Conservation (phyloP, 164 flowering plant species). For the Houttuynia cordata region DNA sequence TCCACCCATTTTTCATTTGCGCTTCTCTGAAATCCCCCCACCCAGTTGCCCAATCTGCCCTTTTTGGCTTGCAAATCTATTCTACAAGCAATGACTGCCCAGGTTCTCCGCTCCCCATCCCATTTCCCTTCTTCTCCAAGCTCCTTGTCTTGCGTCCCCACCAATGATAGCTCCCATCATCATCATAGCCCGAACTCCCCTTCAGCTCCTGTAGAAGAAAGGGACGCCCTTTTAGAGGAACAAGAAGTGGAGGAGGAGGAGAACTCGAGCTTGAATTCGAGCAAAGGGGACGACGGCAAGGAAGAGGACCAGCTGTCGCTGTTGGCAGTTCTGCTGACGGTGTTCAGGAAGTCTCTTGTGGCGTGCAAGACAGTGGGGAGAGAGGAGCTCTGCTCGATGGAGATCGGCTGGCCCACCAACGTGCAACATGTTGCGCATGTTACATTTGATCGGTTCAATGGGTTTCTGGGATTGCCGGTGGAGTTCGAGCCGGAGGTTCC, state of each 20-base stretch:
- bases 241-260: conserved; percentile 4
- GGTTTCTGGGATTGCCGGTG: conserved; percentile 86
- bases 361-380: conserved; percentile 43
- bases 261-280: neutral
- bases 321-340: conserved; percentile 53
- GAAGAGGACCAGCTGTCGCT: conserved; percentile 46
- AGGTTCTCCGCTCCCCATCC: conserved; percentile 36
- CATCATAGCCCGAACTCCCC: conserved; percentile 9
- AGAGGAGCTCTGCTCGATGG: conserved; percentile 46
- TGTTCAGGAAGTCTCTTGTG: conserved; percentile 57
- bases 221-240: neutral
- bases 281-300: conserved; percentile 10
- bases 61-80: too few species aligned
- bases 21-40: neutral
- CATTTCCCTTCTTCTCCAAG: conserved; percentile 32
- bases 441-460: conserved; percentile 88
- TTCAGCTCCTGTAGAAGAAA: conserved; percentile 10
- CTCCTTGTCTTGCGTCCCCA: conserved; percentile 14
- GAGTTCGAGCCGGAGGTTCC: conserved; percentile 90
- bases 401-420: conserved; percentile 83
- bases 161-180: conserved; percentile 11
- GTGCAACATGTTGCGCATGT: conserved; percentile 92
- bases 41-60: too few species aligned
- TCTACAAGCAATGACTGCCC: conserved; percentile 34
- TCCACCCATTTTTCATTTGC: conserved; percentile 8